A percentile compares a stretch with the other conserved stretches of the same genome.
Evolutionary conservation across 2,329 filamentous ascomycete species (phyloP).

Genomic region (Arthrobotrys megalospora): DNA sequence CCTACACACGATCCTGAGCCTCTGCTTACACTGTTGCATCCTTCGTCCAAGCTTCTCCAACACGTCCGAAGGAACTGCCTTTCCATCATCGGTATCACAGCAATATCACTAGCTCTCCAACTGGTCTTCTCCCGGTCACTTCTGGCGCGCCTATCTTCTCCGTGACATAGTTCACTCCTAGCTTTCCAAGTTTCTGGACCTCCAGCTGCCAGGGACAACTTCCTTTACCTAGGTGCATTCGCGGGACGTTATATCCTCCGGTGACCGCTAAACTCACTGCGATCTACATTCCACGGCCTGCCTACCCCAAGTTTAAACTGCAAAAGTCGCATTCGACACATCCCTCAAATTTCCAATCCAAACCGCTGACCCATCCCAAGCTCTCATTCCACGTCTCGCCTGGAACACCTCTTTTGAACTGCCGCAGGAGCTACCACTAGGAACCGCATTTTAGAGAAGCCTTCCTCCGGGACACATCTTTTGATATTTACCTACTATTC

Average conservation of each 20-base stretch:
- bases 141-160: conserved; percentile 41
- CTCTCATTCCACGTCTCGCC: conserved; percentile 40
- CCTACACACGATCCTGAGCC: conserved; percentile 30
- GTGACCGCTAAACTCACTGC: conserved; percentile 51
- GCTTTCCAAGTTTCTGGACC: conserved; percentile 32
- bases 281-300: conserved; percentile 57
- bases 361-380: conserved; percentile 24
- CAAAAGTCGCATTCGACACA: conserved; percentile 42
- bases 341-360: conserved; percentile 37
- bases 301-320: conserved; percentile 29
- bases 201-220: conserved; percentile 40
- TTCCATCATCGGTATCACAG: conserved; percentile 21
- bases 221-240: conserved; percentile 42
- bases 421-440: conserved; percentile 33
- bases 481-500: conserved; percentile 20
- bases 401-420: conserved; percentile 45
- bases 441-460: conserved; percentile 26
- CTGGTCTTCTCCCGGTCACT: conserved; percentile 15
- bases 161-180: conserved; percentile 46
- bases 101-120: conserved; percentile 29
- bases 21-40: conserved; percentile 19
- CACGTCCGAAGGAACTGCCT: conserved; percentile 54
- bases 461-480: conserved; percentile 27
- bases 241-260: conserved; percentile 62
- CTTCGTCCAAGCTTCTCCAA: conserved; percentile 52